phyloP scores from a whole-genome alignment of 139 green algal species.

The Chlorella sp. region DNA sequence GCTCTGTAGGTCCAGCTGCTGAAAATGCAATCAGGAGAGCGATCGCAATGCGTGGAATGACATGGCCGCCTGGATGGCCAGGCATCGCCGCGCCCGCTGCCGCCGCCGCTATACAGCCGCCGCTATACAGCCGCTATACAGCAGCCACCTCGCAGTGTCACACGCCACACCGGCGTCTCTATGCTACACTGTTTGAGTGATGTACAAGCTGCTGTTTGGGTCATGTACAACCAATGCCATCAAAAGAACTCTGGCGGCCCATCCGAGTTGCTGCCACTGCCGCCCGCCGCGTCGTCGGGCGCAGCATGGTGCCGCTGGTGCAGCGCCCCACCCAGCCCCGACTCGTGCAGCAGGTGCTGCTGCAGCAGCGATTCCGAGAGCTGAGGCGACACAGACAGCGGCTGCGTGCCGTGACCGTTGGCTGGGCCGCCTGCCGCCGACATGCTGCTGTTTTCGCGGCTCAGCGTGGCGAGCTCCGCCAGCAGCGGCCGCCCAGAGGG shows the following conservation, averaged over 20 bases:
- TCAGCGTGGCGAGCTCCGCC: constrained; percentile 14
- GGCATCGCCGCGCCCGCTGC: too few relatives aligned
- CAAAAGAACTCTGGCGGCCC: constrained; percentile 18
- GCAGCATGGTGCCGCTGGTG: background rate
- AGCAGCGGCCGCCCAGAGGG: background rate
- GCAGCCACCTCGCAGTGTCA: too few relatives aligned
- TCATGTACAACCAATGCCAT: background rate
- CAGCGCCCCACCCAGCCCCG: background rate
- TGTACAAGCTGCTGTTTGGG: too few relatives aligned
- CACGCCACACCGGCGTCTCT: too few relatives aligned
- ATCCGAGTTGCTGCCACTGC: background rate
- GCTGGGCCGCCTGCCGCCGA: background rate
- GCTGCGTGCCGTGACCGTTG: background rate
- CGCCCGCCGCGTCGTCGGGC: background rate
- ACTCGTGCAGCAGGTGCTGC: constrained; percentile 6
- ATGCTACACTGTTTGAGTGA: too few relatives aligned
- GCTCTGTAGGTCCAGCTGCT: too few relatives aligned
- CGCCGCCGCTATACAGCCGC: too few relatives aligned
- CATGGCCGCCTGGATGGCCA: too few relatives aligned
- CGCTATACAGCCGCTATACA: too few relatives aligned
- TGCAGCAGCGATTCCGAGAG: constrained; percentile 7
- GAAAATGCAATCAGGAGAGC: too few relatives aligned
- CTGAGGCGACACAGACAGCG: background rate
- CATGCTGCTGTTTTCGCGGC: background rate
- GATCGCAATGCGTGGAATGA: too few relatives aligned